These are phyloP conservation scores for Fusarium gaditjirri DNA, from an alignment of 2,329 filamentous ascomycete species.

Conservation along the genomic window DNA sequence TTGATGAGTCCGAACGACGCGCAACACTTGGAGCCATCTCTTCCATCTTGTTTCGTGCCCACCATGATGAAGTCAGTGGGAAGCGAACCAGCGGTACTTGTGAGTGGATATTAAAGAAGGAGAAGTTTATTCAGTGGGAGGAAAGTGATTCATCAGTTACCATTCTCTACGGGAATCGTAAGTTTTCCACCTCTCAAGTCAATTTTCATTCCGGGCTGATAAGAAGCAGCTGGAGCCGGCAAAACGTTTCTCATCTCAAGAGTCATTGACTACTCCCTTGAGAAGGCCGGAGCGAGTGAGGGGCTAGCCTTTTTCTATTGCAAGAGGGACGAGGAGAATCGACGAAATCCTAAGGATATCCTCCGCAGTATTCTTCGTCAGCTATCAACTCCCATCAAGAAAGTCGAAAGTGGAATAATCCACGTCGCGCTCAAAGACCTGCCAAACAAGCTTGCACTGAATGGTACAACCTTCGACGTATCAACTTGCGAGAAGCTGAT, in stretches of 20 bases:
- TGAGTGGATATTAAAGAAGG: rapidly evolving
- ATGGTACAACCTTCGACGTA: rapidly evolving
- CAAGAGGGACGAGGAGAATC: not conserved
- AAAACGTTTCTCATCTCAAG: rapidly evolving
- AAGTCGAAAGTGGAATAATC: rapidly evolving
- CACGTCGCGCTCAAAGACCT: rapidly evolving
- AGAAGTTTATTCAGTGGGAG: rapidly evolving
- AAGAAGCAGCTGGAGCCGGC: rapidly evolving
- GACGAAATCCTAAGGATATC: rapidly evolving
- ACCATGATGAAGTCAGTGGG: rapidly evolving
- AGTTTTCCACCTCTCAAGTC: rapidly evolving
- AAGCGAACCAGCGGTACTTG: rapidly evolving
- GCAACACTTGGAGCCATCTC: rapidly evolving
- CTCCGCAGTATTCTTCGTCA: not conserved
- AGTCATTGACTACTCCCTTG: rapidly evolving
- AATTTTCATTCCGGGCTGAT: too few species aligned
- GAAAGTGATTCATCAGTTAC: rapidly evolving
- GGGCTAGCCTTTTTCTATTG: rapidly evolving
- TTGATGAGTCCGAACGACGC: rapidly evolving
- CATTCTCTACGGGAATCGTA: rapidly evolving
- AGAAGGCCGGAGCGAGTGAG: rapidly evolving
- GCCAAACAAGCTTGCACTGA: rapidly evolving
- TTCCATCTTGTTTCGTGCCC: rapidly evolving
- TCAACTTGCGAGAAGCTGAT: rapidly evolving
- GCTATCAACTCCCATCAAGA: rapidly evolving